These are phyloP conservation scores for Tulasnella calospora DNA, from an alignment of 768 basidiomycete genomes.

Conservation along the genomic window DNA sequence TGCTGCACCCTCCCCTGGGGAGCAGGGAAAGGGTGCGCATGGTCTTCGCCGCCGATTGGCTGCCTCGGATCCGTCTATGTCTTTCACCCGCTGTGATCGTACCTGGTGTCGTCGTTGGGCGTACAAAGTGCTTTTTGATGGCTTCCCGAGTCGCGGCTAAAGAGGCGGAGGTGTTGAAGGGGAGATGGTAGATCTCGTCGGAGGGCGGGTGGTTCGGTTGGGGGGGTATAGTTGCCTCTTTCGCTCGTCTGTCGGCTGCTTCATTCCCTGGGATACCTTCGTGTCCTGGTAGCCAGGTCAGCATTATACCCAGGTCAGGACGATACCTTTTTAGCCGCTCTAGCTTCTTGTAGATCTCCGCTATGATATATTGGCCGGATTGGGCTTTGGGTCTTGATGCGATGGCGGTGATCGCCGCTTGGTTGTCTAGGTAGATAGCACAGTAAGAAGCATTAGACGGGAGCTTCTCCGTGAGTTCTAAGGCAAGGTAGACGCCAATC, in stretches of 20 bases:
- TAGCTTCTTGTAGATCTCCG: constrained; percentile 14
- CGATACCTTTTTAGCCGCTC: background rate
- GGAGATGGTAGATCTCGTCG: background rate
- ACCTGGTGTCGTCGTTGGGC: too few species aligned
- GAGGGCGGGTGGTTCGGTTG: background rate
- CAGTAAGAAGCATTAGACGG: background rate
- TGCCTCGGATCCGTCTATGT: background rate
- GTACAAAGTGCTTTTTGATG: background rate
- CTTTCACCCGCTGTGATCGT: background rate
- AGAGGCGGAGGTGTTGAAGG: background rate
- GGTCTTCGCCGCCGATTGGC: background rate
- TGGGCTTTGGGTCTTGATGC: background rate
- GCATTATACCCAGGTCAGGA: background rate
- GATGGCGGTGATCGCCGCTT: constrained; percentile 16
- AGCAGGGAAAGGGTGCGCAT: background rate
- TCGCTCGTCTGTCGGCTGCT: constrained; percentile 18
- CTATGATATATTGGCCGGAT: constrained; percentile 19
- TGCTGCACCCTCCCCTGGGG: constrained; percentile 21
- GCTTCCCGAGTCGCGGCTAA: background rate
- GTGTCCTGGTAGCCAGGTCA: constrained; percentile 23
- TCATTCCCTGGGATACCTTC: constrained; percentile 23
- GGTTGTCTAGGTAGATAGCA: constrained; percentile 23
- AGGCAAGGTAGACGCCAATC: constrained; percentile 4
- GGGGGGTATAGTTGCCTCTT: constrained; percentile 7
- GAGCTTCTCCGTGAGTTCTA: background rate